Evolutionary conservation across 305 asterid genomes (phyloP).

Genomic region (Stenogyne calaminthoides): DNA sequence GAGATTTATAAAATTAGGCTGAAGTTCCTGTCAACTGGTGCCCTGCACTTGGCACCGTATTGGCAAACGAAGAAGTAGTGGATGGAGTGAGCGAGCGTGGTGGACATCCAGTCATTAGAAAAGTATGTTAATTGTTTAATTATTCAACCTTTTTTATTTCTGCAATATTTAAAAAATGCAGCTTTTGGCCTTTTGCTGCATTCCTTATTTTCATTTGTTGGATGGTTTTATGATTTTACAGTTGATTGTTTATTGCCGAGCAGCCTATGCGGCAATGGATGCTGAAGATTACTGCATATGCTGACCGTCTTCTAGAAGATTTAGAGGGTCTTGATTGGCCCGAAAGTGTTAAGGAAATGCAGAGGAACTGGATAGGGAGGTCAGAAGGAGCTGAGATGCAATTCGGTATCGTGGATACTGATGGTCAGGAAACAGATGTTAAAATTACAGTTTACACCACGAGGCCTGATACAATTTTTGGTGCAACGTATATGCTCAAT

Average conservation of each 20-base stretch:
- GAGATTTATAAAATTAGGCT: slow-evolving; percentile 52
- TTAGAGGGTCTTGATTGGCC: slow-evolving; percentile 97
- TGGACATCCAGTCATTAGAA: slow-evolving; percentile 94
- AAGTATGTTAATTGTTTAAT: slow-evolving; percentile 47
- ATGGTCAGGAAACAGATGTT: slow-evolving; percentile 50
- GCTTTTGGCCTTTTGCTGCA: slow-evolving; percentile 35
- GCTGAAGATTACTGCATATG: slow-evolving; percentile 98
- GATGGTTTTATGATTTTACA: slow-evolving; percentile 92
- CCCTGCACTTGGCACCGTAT: slow-evolving; percentile 98
- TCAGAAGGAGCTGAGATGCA: slow-evolving; percentile 95
- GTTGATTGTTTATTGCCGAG: slow-evolving; percentile 95
- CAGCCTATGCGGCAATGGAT: slow-evolving; percentile 99
- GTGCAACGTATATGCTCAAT: slow-evolving; percentile 76
- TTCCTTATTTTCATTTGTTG: slow-evolving; percentile 54
- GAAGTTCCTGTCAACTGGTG: slow-evolving; percentile 99
- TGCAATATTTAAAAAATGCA: slow-evolving; percentile 10
- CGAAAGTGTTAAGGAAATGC: slow-evolving; percentile 97
- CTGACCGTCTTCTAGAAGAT: slow-evolving; percentile 96
- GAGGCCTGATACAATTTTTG: slow-evolving; percentile 93
- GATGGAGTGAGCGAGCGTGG: slow-evolving; percentile 99
- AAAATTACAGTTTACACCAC: slow-evolving; percentile 86
- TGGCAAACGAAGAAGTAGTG: slow-evolving; percentile 96
- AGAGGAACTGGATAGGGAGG: slow-evolving; percentile 98
- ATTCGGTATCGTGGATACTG: slow-evolving; percentile 49
- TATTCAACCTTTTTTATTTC: slow-evolving; percentile 11